Conservation (phyloP, 441 rosid genomes). For the Brassica balearica region DNA sequence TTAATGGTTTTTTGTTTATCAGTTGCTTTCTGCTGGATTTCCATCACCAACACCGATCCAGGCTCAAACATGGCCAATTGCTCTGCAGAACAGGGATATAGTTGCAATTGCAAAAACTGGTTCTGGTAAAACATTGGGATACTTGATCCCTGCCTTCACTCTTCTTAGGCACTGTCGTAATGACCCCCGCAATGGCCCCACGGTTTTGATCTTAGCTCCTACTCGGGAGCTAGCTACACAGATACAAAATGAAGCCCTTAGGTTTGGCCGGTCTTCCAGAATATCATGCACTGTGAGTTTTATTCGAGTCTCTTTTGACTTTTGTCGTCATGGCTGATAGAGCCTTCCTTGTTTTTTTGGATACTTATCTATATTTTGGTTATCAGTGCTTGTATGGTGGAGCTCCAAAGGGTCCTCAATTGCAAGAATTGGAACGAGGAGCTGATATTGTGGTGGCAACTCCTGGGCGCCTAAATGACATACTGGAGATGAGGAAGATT, state of each 20-base stretch:
- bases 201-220: slow-evolving; percentile 91
- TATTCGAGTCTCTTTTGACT: slow-evolving; percentile 13
- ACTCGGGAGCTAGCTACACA: slow-evolving; percentile 98
- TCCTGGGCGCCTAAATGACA: slow-evolving; percentile 96
- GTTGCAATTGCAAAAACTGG: slow-evolving; percentile 99
- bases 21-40: slow-evolving; percentile 92
- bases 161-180: slow-evolving; percentile 71
- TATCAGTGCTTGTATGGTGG: slow-evolving; percentile 98
- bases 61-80: slow-evolving; percentile 99
- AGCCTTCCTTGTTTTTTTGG: slow-evolving; percentile 1
- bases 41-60: slow-evolving; percentile 92
- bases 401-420: slow-evolving; percentile 90
- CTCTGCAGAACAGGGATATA: slow-evolving; percentile 81
- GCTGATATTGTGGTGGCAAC: slow-evolving; percentile 98
- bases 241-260: slow-evolving; percentile 85
- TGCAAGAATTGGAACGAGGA: slow-evolving; percentile 83
- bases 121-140: slow-evolving; percentile 98
- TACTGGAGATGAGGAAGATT: slow-evolving; percentile 85
- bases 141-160: slow-evolving; percentile 87
- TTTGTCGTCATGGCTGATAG: background rate
- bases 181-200: slow-evolving; percentile 84
- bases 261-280: slow-evolving; percentile 88
- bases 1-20: slow-evolving; percentile 43
- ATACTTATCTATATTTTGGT: slow-evolving; percentile 34
- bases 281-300: slow-evolving; percentile 85